Conservation (phyloP, 108 stramenopile genomes). For the Skeletonema menzelii region DNA sequence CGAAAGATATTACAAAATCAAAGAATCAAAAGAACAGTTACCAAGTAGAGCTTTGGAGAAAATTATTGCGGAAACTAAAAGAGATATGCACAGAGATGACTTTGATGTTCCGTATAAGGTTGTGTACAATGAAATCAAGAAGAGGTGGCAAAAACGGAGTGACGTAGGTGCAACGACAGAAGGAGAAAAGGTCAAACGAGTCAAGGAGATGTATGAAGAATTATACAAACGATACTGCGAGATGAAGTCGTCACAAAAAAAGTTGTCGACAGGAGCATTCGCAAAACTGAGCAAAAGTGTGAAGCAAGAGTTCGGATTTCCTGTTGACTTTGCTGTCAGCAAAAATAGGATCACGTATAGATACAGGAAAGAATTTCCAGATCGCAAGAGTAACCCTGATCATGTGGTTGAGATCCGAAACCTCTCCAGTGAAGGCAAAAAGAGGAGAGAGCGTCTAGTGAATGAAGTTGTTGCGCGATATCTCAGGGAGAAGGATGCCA, state of each 20-base stretch:
- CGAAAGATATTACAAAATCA: constrained; percentile 1
- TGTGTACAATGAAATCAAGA: constrained; percentile 1
- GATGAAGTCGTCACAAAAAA: background rate
- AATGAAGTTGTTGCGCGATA: constrained; percentile 25
- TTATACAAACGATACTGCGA: background rate
- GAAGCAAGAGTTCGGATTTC: constrained; percentile 14
- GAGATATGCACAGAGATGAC: constrained; percentile 8
- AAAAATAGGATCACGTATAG: background rate
- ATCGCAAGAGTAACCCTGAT: background rate
- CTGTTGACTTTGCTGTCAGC: background rate
- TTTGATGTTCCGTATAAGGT: background rate
- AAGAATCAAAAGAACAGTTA: background rate
- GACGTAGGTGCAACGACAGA: background rate
- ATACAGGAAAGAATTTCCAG: constrained; percentile 10
- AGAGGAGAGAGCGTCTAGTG: constrained; percentile 6
- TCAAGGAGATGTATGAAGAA: background rate
- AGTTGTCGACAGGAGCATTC: background rate
- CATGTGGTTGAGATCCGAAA: constrained; percentile 4
- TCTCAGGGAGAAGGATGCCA: constrained; percentile 8
- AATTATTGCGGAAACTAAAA: constrained; percentile 13
- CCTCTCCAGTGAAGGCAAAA: constrained; percentile 15
- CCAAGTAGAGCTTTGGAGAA: constrained; percentile 7
- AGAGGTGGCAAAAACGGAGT: background rate
- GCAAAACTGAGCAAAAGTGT: constrained; percentile 1
- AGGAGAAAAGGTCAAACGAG: background rate